Evolutionary conservation across 2,329 filamentous ascomycete genomes (phyloP), one percentile per base, ranked within the genome.

Genomic region (Cytospora paraplurivora): DNA sequence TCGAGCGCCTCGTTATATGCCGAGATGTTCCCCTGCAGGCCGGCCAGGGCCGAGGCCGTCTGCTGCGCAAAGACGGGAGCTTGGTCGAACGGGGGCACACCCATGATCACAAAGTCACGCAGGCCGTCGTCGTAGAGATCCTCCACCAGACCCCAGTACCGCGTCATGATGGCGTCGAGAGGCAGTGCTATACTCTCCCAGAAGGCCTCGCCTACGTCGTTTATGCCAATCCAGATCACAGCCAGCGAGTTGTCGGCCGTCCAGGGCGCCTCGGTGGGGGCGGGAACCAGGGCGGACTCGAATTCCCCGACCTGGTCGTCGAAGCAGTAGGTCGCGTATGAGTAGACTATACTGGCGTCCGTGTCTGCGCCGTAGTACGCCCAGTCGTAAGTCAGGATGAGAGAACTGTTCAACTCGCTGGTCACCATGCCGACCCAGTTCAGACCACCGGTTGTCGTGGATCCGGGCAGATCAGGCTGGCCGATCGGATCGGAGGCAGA

Each of bases 401-500:
- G 54, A 27, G 47, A 57, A 7, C 54, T 62, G 21, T 62, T 62
- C n/a, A 62, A 37, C 54, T 62, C 44, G 47, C 60, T 62, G 15
- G 60, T 62, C 7, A 62, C 60, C 17, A 62, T 27, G 7, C 60
- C 60, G 12, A 62, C 60, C 60, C 60, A 62, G 34, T 62, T 62
- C 44, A 62, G 17, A 8, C 60, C 60, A 10, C 60, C 60, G 4
- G 53, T 57, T 12, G 60, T 62, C 6, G 60, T 62, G 49, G 50
- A 37, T 13, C 60, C 60, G 12, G 60, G 60, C 10, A 62, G 54
- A 1, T 19, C 34, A 27, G 60, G 60, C 47, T 41, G 35, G 21
- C 60, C 60, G 19, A 62, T 62, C 7, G 60, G 60, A 19, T 57
- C 47, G 3, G 60, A 62, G 15, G 60, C 54, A 27, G 60, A 62